A percentile compares a stretch with the other conserved stretches of the same genome.
These are phyloP conservation scores for Ophiobolus disseminans DNA, from an alignment of 2,329 filamentous ascomycete genomes.

Conservation along the genomic window DNA sequence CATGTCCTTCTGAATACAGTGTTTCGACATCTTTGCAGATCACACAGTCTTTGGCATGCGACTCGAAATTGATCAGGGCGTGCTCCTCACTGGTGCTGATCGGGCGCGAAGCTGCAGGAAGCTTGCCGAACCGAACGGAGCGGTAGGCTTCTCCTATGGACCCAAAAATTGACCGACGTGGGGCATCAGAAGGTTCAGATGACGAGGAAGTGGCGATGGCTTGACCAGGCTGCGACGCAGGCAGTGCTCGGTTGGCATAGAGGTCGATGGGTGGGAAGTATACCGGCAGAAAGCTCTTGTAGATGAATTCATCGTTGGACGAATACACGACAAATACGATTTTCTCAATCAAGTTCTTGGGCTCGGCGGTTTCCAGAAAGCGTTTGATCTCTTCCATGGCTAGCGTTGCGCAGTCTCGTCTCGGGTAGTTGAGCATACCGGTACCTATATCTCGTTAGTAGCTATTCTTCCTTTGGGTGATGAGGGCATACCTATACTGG, in stretches of 20 bases:
- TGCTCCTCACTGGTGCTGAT: constrained; percentile 27
- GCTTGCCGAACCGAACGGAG: constrained; percentile 29
- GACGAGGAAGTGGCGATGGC: background rate
- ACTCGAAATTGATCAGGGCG: constrained; percentile 33
- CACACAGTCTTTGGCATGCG: constrained; percentile 31
- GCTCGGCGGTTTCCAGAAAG: constrained; percentile 35
- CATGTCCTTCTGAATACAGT: constrained; percentile 24
- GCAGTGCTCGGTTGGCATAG: constrained; percentile 17
- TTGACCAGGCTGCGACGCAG: background rate
- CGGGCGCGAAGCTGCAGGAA: constrained; percentile 18
- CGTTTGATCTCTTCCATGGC: constrained; percentile 44
- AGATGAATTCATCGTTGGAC: constrained; percentile 39
- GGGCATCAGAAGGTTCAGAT: constrained; percentile 6
- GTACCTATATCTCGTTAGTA: constrained; percentile 15
- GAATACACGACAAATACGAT: constrained; percentile 41
- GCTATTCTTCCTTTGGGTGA: too few species aligned
- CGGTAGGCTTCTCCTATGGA: constrained; percentile 33
- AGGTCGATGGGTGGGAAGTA: constrained; percentile 39
- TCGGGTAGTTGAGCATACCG: constrained; percentile 37
- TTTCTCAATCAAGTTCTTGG: constrained; percentile 30
- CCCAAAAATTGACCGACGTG: constrained; percentile 21
- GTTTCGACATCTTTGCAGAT: constrained; percentile 27
- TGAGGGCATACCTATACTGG: constrained; percentile 30
- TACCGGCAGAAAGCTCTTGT: constrained; percentile 39
- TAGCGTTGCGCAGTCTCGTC: constrained; percentile 35